Conservation (phyloP, 1,139 yeast species). For the Debaryomycetaceae sp. region DNA sequence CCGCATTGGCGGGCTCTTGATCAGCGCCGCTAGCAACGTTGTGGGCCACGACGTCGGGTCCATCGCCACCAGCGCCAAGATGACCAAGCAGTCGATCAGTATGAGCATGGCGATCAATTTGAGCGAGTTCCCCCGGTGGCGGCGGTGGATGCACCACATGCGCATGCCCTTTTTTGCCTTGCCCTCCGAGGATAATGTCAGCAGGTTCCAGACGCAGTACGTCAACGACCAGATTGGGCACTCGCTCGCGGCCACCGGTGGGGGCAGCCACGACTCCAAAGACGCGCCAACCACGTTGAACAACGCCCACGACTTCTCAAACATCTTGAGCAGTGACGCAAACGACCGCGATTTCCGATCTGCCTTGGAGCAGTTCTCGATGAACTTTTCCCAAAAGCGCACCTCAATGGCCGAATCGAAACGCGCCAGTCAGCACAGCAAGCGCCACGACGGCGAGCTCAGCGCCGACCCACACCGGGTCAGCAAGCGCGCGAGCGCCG, state of each 20-base stretch:
- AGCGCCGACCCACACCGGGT: no score
- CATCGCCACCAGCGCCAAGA: slow-evolving; percentile 22
- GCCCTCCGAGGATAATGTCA: slow-evolving; percentile 35
- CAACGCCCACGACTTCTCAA: slow-evolving; percentile 36
- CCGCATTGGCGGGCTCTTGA: slow-evolving; percentile 20
- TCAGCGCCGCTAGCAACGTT: slow-evolving; percentile 2
- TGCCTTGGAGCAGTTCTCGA: slow-evolving; percentile 29
- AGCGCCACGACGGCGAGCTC: slow-evolving; percentile 4
- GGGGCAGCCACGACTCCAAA: no score
- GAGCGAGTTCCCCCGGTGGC: slow-evolving; percentile 27
- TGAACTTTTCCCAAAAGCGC: slow-evolving; percentile 16
- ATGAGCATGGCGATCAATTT: slow-evolving; percentile 24
- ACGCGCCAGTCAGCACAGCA: no score
- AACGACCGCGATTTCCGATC: slow-evolving; percentile 26
- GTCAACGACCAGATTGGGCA: slow-evolving; percentile 16
- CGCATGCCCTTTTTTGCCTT: slow-evolving; percentile 40
- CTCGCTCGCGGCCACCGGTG: no score
- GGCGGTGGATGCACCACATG: slow-evolving; percentile 29
- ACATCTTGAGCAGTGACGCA: slow-evolving; percentile 27
- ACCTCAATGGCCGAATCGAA: no score
- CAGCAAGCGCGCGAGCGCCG: no score
- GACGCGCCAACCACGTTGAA: not conserved
- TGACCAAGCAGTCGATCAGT: slow-evolving; percentile 23
- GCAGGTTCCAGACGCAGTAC: slow-evolving; percentile 23
- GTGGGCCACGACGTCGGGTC: slow-evolving; percentile 14